Base-by-base conservation (phyloP, 371 early-diverging fungal species). In the Zychaea mexicana region DNA sequence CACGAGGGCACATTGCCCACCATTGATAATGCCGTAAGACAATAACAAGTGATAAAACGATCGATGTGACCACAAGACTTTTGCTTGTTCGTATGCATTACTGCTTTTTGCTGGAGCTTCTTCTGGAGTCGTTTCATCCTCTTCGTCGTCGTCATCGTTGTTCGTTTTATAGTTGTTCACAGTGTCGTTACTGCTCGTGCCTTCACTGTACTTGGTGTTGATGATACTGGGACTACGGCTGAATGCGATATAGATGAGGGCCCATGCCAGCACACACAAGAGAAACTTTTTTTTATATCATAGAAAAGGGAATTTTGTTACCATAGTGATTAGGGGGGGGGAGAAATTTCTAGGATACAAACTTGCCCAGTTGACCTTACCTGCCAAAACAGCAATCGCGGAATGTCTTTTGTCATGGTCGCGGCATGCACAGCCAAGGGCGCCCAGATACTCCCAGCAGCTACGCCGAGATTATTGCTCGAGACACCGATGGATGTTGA, bases 401-500 rank as follows among this genome's bases (percentile, higher is more conserved):
- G 83, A 24, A 83, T 75, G 60, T 83, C 83, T 13, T 39, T 45
- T 10, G 56, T 27, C 52, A 73, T 72, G 0, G 82, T 77, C 3
- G 61, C 49, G 9, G 73, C 63, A n/a, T 76, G 69, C 0, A 85
- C 71, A 22, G 74, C 59, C 27, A 76, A 33, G 9, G 85, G 85
- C 1, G 82, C 74, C 64, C 79, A 70, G 9, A 78, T 71, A 64
- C 83, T 82, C 33, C 85, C 85, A 36, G 68, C 69, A 6, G 83
- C 85, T 24, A 80, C 71, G 6, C 85, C 85, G 17, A 83, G 67
- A 24, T 49, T 49, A 63, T 85, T 83, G 2, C 79, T 77, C 7
- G 79, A 78, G 17, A 83, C 81, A 1, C 81, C 85, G 57, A 85
- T 69, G 1, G 83, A 70, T 2, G 80, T 80, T 8, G 74, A 77